Base-by-base conservation (phyloP, 139 green algal genomes). In the Chlorella sorokiniana region DNA sequence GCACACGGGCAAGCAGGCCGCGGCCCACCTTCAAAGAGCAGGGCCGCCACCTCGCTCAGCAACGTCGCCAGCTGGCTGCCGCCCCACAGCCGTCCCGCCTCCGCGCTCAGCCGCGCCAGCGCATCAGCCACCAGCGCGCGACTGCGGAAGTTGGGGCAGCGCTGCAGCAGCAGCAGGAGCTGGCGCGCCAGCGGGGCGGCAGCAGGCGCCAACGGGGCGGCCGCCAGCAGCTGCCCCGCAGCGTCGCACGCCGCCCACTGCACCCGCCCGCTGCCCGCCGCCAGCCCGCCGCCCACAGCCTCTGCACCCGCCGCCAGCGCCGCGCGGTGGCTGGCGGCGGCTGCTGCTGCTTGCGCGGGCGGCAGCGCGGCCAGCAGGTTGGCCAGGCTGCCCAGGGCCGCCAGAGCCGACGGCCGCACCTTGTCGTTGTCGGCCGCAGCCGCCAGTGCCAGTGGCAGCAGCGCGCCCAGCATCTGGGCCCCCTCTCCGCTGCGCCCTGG, bases 351-450 rank as follows among this genome's bases (percentile, higher is more conserved):
- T 4, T 29, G 35, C 35, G 65, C 65, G 4, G 11, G 35, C 27
- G 41, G 25, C 29, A 75, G 68, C 6, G 9, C 10, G 5, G 25
- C 68, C 25, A 11, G 44, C 73, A 79, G 52, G 6, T 35, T 35
- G 29, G 67, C 51, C 37, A 94, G 74, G 37, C 86, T 84, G 4
- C 90, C 91, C 1, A 94, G 20, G 0, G 86, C 91, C 3, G 89
- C 81, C 29, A 94, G 54, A 14, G 87, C 88, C 52, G 89, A 90
- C 25, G 88, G 86, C 3, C 89, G 81, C 4, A 94, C 84, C 65
- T 94, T 95, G 44, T 95, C 91, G 6, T 48, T 76, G 23, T 87
- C 83, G 7, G 83, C 81, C 27, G 81, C 85, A 10, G 78, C 81
- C 5, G 89, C 29, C 27, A 89, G 75, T 25, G 77, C 77, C 2